Evolutionary conservation across 2,329 filamentous ascomycete species (phyloP).

Genomic region (Ophiostoma ulmi): DNA sequence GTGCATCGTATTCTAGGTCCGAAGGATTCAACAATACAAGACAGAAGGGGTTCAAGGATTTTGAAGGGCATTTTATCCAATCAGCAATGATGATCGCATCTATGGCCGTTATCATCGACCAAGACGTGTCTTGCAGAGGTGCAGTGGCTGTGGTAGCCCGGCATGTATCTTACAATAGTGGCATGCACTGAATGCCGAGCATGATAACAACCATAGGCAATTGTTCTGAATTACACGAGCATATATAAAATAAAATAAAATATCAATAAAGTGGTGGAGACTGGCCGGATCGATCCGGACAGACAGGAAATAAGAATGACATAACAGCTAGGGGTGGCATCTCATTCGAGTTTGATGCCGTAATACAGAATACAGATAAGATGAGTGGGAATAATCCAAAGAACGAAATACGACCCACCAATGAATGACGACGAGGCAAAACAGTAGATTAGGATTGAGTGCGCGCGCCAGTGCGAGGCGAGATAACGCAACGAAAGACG

Average conservation of each 20-base stretch:
- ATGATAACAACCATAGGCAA: background rate
- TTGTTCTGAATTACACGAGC: no score
- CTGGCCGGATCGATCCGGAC: conserved; percentile 1
- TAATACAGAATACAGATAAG: background rate
- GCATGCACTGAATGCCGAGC: background rate
- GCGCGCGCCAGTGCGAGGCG: conserved; percentile 19
- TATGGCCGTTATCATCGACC: background rate
- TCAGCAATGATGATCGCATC: background rate
- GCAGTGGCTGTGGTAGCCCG: background rate
- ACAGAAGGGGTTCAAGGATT: no score
- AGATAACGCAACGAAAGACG: conserved; percentile 24
- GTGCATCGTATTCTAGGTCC: no score
- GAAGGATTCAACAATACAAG: no score
- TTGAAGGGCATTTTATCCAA: background rate
- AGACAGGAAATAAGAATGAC: background rate
- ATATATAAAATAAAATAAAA: background rate
- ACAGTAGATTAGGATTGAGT: background rate
- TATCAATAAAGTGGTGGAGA: no score
- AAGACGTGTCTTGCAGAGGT: background rate
- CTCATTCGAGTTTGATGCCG: no score
- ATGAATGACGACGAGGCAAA: background rate
- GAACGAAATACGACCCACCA: no score
- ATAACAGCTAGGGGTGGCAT: no score
- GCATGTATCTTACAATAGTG: no score
- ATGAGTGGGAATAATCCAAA: background rate